A percentile compares a stretch with the other conserved stretches of the same genome.
phyloP scores from a whole-genome alignment of 768 basidiomycete species.

The Suillus lakei region DNA sequence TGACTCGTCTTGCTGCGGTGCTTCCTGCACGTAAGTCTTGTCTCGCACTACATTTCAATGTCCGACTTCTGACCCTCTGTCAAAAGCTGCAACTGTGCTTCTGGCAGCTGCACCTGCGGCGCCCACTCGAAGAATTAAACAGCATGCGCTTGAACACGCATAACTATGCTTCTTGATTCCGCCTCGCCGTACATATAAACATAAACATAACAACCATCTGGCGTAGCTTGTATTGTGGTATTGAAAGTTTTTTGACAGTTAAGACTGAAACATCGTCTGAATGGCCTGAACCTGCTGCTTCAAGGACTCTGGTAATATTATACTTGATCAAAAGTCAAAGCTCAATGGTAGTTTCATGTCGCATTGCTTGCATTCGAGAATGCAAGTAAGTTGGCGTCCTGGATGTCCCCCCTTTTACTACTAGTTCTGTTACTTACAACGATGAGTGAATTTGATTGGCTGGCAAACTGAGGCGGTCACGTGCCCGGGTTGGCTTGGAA shows the following conservation, averaged over 20 bases:
- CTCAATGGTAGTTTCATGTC: too few species aligned
- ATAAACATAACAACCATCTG: not conserved
- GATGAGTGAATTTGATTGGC: too few species aligned
- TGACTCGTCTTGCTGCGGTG: not conserved
- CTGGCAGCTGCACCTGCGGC: conserved; percentile 13
- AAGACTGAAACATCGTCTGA: too few species aligned
- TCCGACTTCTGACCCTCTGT: not conserved
- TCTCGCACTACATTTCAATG: not conserved
- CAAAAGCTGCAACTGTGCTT: conserved; percentile 8
- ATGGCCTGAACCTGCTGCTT: too few species aligned
- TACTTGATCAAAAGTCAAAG: too few species aligned
- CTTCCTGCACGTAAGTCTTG: conserved; percentile 5
- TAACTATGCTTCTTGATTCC: not conserved
- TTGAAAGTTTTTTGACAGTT: not conserved
- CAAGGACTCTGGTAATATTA: too few species aligned
- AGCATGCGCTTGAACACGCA: not conserved
- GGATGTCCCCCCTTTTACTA: too few species aligned
- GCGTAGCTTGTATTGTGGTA: not conserved
- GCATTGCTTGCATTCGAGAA: too few species aligned
- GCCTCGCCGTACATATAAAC: not conserved
- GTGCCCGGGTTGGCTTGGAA: too few species aligned
- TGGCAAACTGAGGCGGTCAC: too few species aligned
- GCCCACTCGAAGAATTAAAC: not conserved
- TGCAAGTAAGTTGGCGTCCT: too few species aligned
- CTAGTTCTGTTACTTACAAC: too few species aligned